phyloP scores from a whole-genome alignment of 1,284 basidiomycete species.

The Pulveroboletus sp. region DNA sequence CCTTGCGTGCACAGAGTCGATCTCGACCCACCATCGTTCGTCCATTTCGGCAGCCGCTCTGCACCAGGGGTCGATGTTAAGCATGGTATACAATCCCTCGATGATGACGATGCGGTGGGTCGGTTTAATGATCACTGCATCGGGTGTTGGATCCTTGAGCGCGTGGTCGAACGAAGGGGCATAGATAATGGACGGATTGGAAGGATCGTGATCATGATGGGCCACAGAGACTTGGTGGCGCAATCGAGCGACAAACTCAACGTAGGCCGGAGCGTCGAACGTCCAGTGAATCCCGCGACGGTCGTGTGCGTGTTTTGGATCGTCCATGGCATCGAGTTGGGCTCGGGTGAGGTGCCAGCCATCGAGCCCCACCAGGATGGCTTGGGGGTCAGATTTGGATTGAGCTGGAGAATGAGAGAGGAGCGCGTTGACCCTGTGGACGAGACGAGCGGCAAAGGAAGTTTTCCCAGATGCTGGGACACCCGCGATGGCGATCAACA shows the following conservation, averaged over 20 bases:
- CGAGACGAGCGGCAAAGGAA: no score
- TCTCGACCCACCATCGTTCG: slow-evolving; percentile 74
- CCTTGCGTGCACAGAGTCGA: slow-evolving; percentile 54
- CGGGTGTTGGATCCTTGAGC: slow-evolving; percentile 51
- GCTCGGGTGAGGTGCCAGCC: no score
- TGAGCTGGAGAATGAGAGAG: not conserved
- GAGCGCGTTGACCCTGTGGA: no score
- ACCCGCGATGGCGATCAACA: slow-evolving; percentile 76
- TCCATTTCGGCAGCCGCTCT: slow-evolving; percentile 68
- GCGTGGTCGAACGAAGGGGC: slow-evolving; percentile 78
- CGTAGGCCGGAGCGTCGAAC: slow-evolving; percentile 40
- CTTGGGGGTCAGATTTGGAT: not conserved
- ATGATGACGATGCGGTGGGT: no score
- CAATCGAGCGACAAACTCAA: slow-evolving; percentile 23
- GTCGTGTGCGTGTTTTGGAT: slow-evolving; percentile 71
- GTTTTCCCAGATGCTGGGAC: slow-evolving; percentile 30
- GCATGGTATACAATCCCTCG: no score
- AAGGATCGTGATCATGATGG: not conserved
- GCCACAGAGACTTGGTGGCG: slow-evolving; percentile 24
- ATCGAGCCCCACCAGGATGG: no score
- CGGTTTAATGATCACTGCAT: no score
- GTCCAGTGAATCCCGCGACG: slow-evolving; percentile 74
- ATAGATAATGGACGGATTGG: slow-evolving; percentile 36
- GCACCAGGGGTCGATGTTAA: slow-evolving; percentile 63
- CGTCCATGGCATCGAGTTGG: slow-evolving; percentile 42